phyloP scores from a whole-genome alignment of 2,329 filamentous ascomycete species.

The Penicillium italicum region DNA sequence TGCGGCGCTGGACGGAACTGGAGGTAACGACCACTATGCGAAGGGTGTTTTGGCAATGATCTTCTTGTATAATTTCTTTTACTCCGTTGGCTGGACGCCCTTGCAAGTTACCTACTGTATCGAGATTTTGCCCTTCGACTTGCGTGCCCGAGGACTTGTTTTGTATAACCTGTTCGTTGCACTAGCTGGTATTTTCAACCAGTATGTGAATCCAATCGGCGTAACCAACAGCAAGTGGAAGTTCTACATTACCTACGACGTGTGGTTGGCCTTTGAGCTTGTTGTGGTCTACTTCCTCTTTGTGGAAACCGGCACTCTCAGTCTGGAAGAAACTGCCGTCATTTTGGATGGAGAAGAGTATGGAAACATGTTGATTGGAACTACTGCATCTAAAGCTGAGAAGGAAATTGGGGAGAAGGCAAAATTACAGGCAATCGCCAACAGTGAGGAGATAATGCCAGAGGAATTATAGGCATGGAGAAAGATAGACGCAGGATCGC shows the following conservation, averaged over 20 bases:
- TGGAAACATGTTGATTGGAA: conserved; percentile 4
- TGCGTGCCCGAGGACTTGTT: conserved; percentile 54
- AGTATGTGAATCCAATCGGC: conserved; percentile 36
- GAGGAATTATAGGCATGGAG: not conserved
- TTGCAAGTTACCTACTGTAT: conserved; percentile 28
- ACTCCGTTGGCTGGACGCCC: conserved; percentile 34
- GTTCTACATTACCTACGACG: conserved; percentile 34
- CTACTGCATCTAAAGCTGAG: not conserved
- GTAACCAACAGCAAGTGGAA: conserved; percentile 21
- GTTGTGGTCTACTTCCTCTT: conserved; percentile 33
- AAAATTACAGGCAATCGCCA: not conserved
- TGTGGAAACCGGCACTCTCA: conserved; percentile 27
- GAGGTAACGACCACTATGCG: conserved; percentile 18
- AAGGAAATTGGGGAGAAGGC: not conserved
- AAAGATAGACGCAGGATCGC: not conserved
- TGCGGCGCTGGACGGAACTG: conserved; percentile 1
- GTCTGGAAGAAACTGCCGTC: conserved; percentile 24
- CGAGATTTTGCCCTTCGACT: conserved; percentile 52
- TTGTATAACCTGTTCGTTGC: conserved; percentile 35
- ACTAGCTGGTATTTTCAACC: conserved; percentile 47
- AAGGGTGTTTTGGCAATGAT: conserved; percentile 48
- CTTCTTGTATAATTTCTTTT: conserved; percentile 46
- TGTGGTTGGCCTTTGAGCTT: conserved; percentile 28
- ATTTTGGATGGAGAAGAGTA: conserved; percentile 29
- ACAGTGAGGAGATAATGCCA: not conserved